Evolutionary conservation across 805 yeast species (phyloP).

Genomic region (Barnettozyma vustinii): DNA sequence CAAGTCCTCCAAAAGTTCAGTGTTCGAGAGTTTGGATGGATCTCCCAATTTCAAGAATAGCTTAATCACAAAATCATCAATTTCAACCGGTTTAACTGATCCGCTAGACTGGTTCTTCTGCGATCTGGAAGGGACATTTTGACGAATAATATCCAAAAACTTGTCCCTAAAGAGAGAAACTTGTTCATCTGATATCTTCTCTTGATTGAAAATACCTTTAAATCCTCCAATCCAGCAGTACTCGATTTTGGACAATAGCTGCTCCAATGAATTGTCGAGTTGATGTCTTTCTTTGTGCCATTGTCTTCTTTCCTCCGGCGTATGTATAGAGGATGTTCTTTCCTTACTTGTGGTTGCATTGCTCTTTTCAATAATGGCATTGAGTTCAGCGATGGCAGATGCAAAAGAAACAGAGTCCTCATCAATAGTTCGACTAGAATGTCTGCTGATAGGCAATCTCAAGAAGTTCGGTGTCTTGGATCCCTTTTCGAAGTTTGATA

Average conservation of each 20-base stretch:
- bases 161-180: constrained; percentile 31
- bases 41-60: constrained; percentile 45
- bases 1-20: constrained; percentile 54
- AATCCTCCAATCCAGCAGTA: constrained; percentile 76
- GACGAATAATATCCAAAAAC: constrained; percentile 37
- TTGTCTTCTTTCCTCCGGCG: constrained; percentile 52
- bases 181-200: constrained; percentile 22
- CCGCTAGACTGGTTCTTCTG: constrained; percentile 28
- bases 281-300: constrained; percentile 78
- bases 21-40: constrained; percentile 26
- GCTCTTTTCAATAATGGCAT: constrained; percentile 52
- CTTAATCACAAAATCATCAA: constrained; percentile 44
- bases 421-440: constrained; percentile 38
- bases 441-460: constrained; percentile 56
- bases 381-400: constrained; percentile 42
- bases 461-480: constrained; percentile 38
- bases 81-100: constrained; percentile 24
- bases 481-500: constrained; percentile 39
- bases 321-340: constrained; percentile 44
- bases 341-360: constrained; percentile 52
- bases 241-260: constrained; percentile 55
- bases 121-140: constrained; percentile 44
- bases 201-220: constrained; percentile 49
- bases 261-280: constrained; percentile 52
- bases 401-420: constrained; percentile 37